Conservation (phyloP, 2,329 filamentous ascomycete genomes). For the Rutstroemia sp. region DNA sequence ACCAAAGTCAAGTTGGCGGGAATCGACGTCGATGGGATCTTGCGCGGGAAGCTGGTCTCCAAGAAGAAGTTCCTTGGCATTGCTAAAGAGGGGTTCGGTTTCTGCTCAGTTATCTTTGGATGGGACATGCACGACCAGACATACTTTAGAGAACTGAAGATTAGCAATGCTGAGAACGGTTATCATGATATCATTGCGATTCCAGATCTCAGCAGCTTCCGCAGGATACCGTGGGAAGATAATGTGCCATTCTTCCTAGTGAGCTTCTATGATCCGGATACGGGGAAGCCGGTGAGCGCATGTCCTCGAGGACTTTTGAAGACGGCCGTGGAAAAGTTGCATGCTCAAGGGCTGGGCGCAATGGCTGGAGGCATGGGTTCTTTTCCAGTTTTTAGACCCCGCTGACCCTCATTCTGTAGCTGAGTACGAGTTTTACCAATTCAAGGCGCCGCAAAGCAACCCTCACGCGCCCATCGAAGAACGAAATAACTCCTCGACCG, state of each 20-base stretch:
- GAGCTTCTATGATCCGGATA: conserved; percentile 77
- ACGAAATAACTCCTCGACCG: conserved; percentile 60
- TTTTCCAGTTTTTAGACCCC: background rate
- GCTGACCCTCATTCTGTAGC: conserved; percentile 40
- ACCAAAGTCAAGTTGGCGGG: conserved; percentile 80
- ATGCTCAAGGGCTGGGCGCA: conserved; percentile 63
- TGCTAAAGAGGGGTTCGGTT: conserved; percentile 75
- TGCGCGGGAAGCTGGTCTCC: conserved; percentile 84
- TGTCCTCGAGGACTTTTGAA: conserved; percentile 74
- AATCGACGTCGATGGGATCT: conserved; percentile 76
- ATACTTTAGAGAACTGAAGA: conserved; percentile 75
- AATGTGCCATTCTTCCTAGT: conserved; percentile 80
- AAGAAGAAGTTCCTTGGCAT: conserved; percentile 90
- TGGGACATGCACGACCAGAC: conserved; percentile 97
- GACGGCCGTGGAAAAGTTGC: conserved; percentile 59
- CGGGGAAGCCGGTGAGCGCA: conserved; percentile 60
- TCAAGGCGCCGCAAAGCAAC: conserved; percentile 54
- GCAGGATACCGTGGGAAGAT: conserved; percentile 86
- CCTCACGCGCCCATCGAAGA: conserved; percentile 39
- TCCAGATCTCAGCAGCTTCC: conserved; percentile 68
- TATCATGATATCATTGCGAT: conserved; percentile 81
- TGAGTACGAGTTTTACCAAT: conserved; percentile 95
- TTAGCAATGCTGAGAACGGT: conserved; percentile 87
- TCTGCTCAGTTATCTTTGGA: conserved; percentile 90
- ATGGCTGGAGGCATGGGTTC: conserved; percentile 74